A percentile compares a stretch with the other conserved stretches of the same genome.
Evolutionary conservation across 352 stramenopile species (phyloP).

Genomic region (Albugo candida): DNA sequence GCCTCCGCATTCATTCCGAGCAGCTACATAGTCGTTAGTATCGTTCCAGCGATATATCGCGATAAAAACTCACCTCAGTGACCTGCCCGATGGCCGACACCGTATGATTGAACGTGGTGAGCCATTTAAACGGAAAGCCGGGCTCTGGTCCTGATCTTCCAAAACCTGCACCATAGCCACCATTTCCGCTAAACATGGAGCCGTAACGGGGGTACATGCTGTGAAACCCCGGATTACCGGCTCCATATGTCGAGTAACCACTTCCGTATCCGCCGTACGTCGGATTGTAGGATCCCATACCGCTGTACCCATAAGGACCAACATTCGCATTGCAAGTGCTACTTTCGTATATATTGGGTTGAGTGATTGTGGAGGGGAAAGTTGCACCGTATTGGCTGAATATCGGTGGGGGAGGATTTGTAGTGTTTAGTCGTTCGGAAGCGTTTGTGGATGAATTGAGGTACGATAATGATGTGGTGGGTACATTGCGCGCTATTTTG

Average conservation of each 20-base stretch:
- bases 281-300: constrained; percentile 2
- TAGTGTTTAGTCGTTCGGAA: not conserved
- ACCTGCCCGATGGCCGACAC: constrained; percentile 53
- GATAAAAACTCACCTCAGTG: constrained; percentile 21
- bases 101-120: constrained; percentile 46
- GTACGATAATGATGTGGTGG: not conserved
- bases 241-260: constrained; percentile 1
- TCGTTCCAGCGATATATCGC: not conserved
- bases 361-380: no score
- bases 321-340: constrained; percentile 12
- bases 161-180: constrained; percentile 11
- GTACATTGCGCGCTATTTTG: not conserved
- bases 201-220: no score
- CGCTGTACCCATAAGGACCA: constrained; percentile 9
- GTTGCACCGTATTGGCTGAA: not conserved
- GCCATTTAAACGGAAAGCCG: constrained; percentile 21
- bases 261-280: constrained; percentile 9
- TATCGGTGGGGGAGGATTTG: not conserved
- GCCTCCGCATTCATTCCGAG: constrained; percentile 60
- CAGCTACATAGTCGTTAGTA: constrained; percentile 13
- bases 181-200: constrained; percentile 11
- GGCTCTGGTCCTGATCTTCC: constrained; percentile 19
- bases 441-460: not conserved
- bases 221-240: no score
- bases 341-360: not conserved